A percentile compares a stretch with the other conserved stretches of the same genome.
Conservation (phyloP, 208 protist genomes). For the Crithidia acanthocephali region DNA sequence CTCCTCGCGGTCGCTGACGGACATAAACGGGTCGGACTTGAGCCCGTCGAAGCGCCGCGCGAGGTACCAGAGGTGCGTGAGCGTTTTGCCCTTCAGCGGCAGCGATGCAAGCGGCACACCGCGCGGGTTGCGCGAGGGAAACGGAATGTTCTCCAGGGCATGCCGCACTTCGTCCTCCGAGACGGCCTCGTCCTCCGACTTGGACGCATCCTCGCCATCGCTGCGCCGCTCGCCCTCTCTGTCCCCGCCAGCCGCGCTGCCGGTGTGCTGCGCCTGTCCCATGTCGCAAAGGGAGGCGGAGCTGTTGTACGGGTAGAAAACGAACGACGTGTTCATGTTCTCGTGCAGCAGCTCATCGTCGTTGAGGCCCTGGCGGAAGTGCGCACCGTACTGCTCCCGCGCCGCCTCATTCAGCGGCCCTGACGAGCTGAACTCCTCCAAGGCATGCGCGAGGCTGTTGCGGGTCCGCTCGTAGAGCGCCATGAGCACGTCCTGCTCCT, state of each 20-base stretch:
- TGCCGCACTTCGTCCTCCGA: constrained; percentile 32
- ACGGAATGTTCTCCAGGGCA: constrained; percentile 28
- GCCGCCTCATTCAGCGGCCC: constrained; percentile 35
- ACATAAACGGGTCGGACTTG: constrained; percentile 26
- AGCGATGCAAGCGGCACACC: constrained; percentile 47
- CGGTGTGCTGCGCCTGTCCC: background rate
- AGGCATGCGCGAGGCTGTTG: constrained; percentile 52
- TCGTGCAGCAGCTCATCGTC: constrained; percentile 37
- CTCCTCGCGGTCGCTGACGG: constrained; percentile 8
- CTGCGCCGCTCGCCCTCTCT: background rate
- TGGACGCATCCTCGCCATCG: constrained; percentile 15
- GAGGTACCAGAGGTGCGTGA: constrained; percentile 34
- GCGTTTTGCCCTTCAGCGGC: constrained; percentile 27
- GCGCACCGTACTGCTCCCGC: constrained; percentile 36
- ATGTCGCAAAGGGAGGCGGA: constrained; percentile 36
- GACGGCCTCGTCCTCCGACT: constrained; percentile 24
- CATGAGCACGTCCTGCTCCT: constrained; percentile 63
- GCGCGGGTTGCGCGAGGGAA: constrained; percentile 36
- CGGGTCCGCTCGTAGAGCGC: constrained; percentile 64
- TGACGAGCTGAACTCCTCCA: constrained; percentile 48
- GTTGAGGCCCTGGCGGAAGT: constrained; percentile 43
- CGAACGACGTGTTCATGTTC: constrained; percentile 59
- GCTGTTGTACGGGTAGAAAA: constrained; percentile 79
- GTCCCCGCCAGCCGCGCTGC: background rate
- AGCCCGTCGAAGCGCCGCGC: constrained; percentile 30